phyloP scores from a whole-genome alignment of 2,329 filamentous ascomycete species.

The Chrysosporium keratinophilum region DNA sequence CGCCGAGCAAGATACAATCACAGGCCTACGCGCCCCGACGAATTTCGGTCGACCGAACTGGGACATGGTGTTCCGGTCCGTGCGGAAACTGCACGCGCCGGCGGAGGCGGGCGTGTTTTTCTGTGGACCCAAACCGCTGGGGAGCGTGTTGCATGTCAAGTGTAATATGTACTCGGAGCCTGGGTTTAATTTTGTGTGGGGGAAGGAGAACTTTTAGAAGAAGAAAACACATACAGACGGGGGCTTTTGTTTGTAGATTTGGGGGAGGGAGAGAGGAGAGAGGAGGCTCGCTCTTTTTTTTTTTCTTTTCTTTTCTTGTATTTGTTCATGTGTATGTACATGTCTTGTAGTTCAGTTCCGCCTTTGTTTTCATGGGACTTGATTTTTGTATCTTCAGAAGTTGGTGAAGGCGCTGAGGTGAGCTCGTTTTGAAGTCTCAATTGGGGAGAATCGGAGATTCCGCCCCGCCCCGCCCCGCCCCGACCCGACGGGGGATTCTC shows the following conservation, averaged over 20 bases:
- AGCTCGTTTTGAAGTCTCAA: too few relatives aligned
- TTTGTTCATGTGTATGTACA: not conserved
- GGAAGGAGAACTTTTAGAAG: conserved; percentile 44
- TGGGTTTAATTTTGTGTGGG: conserved; percentile 50
- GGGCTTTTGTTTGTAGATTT: not conserved
- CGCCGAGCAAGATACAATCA: conserved; percentile 74
- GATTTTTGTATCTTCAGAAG: too few relatives aligned
- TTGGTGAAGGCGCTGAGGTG: too few relatives aligned
- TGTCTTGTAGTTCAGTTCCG: not conserved
- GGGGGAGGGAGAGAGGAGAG: not conserved
- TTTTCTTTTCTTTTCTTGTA: not conserved
- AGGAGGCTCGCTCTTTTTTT: not conserved
- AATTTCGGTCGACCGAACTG: conserved; percentile 78
- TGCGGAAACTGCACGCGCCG: conserved; percentile 65
- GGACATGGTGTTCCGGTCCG: conserved; percentile 80
- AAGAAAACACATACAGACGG: not conserved
- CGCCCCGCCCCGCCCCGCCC: too few relatives aligned
- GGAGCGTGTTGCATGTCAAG: conserved; percentile 66
- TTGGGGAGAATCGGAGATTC: too few relatives aligned
- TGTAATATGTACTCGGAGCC: conserved; percentile 83
- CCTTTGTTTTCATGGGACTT: not conserved
- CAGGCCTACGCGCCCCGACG: conserved; percentile 67
- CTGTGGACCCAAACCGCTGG: conserved; percentile 71
- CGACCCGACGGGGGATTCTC: too few relatives aligned
- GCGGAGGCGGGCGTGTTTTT: conserved; percentile 72